phyloP scores from a whole-genome alignment of 257 asterid genomes.

The Ilex aquifolium region DNA sequence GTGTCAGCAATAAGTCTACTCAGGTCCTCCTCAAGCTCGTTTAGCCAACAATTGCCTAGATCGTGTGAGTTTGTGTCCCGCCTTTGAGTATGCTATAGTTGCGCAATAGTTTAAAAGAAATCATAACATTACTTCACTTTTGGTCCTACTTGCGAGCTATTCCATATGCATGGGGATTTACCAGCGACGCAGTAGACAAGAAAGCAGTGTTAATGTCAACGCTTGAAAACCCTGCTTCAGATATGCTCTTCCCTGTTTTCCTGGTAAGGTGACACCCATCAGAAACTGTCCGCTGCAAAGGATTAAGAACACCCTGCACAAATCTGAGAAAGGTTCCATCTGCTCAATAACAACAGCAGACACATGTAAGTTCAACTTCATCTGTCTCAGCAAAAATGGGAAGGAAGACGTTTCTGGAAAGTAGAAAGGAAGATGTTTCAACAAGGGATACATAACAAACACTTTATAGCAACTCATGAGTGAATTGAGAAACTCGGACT shows the following conservation, averaged over 20 bases:
- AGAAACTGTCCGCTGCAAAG: conserved; percentile 67
- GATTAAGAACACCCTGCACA: conserved; percentile 68
- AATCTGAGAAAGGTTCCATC: conserved; percentile 65
- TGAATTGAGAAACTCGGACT: not conserved
- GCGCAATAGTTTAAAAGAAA: no score
- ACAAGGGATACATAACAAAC: not conserved
- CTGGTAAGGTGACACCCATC: conserved; percentile 84
- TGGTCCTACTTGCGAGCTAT: conserved; percentile 45
- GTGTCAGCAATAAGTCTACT: no score
- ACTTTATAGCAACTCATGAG: not conserved
- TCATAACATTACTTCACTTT: not conserved
- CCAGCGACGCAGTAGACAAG: conserved; percentile 49
- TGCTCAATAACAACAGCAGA: conserved; percentile 18
- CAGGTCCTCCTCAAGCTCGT: no score
- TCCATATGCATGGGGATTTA: conserved; percentile 73
- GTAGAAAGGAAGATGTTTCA: not conserved
- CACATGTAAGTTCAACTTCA: not conserved
- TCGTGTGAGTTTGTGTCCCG: no score
- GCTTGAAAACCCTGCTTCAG: conserved; percentile 50
- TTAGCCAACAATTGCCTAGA: no score
- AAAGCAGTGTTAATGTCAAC: conserved; percentile 40
- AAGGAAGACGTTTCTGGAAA: conserved; percentile 1
- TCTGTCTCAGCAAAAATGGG: not conserved
- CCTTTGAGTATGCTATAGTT: no score
- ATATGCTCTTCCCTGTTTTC: conserved; percentile 41